Percentiles rank a stretch among this genome's conserved stretches.
These are phyloP conservation scores for Parsonsia alboflavescens DNA, from an alignment of 257 asterid genomes.

Conservation along the genomic window DNA sequence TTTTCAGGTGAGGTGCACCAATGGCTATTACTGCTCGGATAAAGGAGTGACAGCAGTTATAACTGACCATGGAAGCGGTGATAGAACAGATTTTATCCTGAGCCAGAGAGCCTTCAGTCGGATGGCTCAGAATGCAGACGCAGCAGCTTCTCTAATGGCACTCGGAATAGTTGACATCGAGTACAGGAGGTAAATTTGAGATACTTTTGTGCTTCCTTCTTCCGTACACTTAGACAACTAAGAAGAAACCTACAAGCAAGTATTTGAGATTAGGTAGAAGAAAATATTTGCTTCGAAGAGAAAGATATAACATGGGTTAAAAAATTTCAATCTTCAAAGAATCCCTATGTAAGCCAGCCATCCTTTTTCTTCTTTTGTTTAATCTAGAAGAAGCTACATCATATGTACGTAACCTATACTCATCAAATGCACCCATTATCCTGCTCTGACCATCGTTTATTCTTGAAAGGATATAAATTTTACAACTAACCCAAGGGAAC, in stretches of 20 bases:
- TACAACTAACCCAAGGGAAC: neutral
- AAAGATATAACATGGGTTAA: neutral
- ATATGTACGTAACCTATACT: neutral
- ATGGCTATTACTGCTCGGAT: slow-evolving; percentile 53
- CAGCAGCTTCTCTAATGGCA: slow-evolving; percentile 53
- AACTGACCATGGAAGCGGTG: slow-evolving; percentile 68
- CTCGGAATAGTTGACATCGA: slow-evolving; percentile 58
- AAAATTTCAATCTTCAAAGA: neutral
- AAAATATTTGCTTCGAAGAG: neutral
- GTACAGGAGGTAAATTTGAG: slow-evolving; percentile 43
- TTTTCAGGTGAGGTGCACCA: slow-evolving; percentile 68
- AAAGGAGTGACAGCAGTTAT: slow-evolving; percentile 58
- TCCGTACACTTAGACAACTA: neutral
- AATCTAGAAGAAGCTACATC: neutral
- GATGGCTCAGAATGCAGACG: slow-evolving; percentile 67
- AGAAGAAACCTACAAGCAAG: slow-evolving; percentile 4
- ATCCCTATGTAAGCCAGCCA: neutral
- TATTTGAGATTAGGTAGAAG: neutral
- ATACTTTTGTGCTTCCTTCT: neutral
- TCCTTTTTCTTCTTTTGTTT: neutral
- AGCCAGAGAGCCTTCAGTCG: slow-evolving; percentile 59
- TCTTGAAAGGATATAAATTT: neutral
- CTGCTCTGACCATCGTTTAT: neutral
- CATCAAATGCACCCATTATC: neutral
- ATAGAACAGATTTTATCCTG: slow-evolving; percentile 64